Evolutionary conservation across 106 monocot genomes (phyloP), one percentile per base, ranked within the genome.

Genomic region (Amphibolis antarctica): DNA sequence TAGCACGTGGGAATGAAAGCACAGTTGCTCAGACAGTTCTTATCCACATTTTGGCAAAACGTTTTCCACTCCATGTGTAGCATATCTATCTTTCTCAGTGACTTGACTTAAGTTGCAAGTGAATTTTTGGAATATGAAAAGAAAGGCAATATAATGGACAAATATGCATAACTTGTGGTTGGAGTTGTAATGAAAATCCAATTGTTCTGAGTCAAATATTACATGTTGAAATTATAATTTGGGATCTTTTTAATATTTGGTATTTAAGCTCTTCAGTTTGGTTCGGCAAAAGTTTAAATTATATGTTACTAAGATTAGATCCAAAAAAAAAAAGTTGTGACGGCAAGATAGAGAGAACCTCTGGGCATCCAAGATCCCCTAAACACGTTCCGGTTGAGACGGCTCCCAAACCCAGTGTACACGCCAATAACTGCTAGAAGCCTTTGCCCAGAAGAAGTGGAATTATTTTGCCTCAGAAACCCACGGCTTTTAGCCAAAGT

Each of bases 361-460:
- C 62, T 88, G 0, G 98, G 87, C 91, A 98, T 91, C 98, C 91
- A 98, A 24, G 91, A 88, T 25, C 87, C 85, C 50, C 87, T 69
- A 67, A 85, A 99, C 46, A 66, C 60, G 51, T 99, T 99, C 65
- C 98, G 71, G 48, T 77, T 91, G 19, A 91, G 82, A 0, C 70
- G 79, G 61, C 91, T 88, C 21, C 98, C 98, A 63, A 99, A 99
- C 59, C 91, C 98, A 15, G 98, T 99, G 51, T 99, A 99, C 42
- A 81, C 85, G 60, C 98, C 98, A 50, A 99, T 73, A 1, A 99
- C 91, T 12, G 88, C 91, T 55, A 99, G 87, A 71, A 85, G 59
- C 73, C 77, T 83, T 66, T 71, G 73, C 26, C 44, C 67, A 24
- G 82, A 66, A 36, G 44, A 55, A 18, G 81, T 76, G 7, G 74